phyloP scores from a whole-genome alignment of 176 grass and related monocot species.

The Sorghum bicolor region Sorghum_bicolor_NCBIv3 NC_012873.2:53783501-53784000 shows the following conservation, averaged over 20 bases:
- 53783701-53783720: neutral
- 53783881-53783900: slow-evolving; percentile 34
- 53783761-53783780: slow-evolving; percentile 44
- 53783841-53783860: slow-evolving; percentile 46
- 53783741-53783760: slow-evolving; percentile 46
- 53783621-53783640: slow-evolving; percentile 1
- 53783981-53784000: slow-evolving; percentile 46
- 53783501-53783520: slow-evolving; percentile 32
- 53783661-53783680: slow-evolving; percentile 17
- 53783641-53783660: slow-evolving; percentile 35
- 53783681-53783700: slow-evolving; percentile 32
- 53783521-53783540: slow-evolving; percentile 20
- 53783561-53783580: slow-evolving; percentile 10
- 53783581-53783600: slow-evolving; percentile 7
- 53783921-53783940: slow-evolving; percentile 59
- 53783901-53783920: slow-evolving; percentile 39
- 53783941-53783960: slow-evolving; percentile 49
- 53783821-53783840: slow-evolving; percentile 42
- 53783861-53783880: slow-evolving; percentile 38
- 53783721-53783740: slow-evolving; percentile 14
- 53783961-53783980: slow-evolving; percentile 41
- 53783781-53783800: slow-evolving; percentile 38
- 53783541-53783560: neutral
- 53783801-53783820: slow-evolving; percentile 15
- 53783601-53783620: neutral